These are phyloP conservation scores for Neonectria faginata DNA, from an alignment of 2,329 filamentous ascomycete genomes.

Conservation along the genomic window DNA sequence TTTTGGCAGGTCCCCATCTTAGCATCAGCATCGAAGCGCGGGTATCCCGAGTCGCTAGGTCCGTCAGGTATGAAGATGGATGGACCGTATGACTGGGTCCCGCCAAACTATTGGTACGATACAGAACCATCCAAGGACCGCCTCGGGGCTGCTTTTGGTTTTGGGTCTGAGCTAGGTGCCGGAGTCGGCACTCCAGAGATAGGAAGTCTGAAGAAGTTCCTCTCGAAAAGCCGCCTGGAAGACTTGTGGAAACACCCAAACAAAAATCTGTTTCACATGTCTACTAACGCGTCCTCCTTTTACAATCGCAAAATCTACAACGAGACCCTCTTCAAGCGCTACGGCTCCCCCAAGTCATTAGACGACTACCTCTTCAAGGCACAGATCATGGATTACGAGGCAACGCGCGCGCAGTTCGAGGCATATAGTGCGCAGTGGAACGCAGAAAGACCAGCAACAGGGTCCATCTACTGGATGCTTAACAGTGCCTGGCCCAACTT, in stretches of 20 bases:
- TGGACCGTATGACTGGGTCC: conserved; percentile 75
- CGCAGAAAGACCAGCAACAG: conserved; percentile 65
- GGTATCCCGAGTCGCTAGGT: conserved; percentile 63
- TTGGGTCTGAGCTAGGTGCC: conserved; percentile 71
- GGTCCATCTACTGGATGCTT: conserved; percentile 75
- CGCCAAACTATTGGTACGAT: conserved; percentile 73
- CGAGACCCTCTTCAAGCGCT: conserved; percentile 47
- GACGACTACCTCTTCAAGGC: conserved; percentile 70
- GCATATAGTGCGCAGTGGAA: conserved; percentile 65
- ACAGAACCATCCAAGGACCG: conserved; percentile 51
- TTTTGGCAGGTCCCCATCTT: no score
- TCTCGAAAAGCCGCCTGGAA: no score
- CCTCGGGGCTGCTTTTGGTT: conserved; percentile 70
- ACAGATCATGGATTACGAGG: conserved; percentile 74
- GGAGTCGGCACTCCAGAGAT: conserved; percentile 72
- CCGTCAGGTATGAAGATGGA: conserved; percentile 74
- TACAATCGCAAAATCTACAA: no score
- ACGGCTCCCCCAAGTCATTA: conserved; percentile 63
- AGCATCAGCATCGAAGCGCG: conserved; percentile 62
- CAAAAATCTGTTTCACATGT: no score
- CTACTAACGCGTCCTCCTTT: no score
- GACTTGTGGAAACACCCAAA: no score
- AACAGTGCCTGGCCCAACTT: conserved; percentile 73
- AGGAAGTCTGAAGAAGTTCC: conserved; percentile 54
- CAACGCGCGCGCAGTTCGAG: conserved; percentile 70